Base-by-base conservation (phyloP, 345 rosid species). In the Eucalyptus tenuipes region DNA sequence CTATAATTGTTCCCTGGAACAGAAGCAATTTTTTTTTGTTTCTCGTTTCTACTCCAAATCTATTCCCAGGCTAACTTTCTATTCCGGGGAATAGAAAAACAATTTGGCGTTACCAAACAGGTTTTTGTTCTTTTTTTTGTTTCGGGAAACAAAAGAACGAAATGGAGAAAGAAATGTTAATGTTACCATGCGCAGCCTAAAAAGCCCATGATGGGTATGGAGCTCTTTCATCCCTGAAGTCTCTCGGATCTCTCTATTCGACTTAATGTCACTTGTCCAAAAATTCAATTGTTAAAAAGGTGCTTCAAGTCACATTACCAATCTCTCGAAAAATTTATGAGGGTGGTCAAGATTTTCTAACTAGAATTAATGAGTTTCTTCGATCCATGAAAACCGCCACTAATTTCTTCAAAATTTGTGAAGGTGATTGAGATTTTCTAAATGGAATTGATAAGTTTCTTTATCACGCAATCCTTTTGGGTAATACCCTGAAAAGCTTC, bases 401-500 rank as follows among this genome's bases (percentile, higher is more conserved):
- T 59, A 59, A 59, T 11, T 13, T 66, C 79, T 66, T 31, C 18
- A 15, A n/a, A 66, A n/a, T 61, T 66, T 7, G 15, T 66, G 79
- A 66, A 66, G 40, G 40, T 31, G 6, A 16, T 31, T 31, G 33
- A n/a, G 40, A 31, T 66, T 31, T 66, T 66, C 11, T 31, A 66
- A 66, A 4, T 31, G 3, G 0, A n/a, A 15, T 66, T 15, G 31
- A 66, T 7, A 33, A 31, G 25, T 17, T 64, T 68, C 6, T 33
- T 68, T 33, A 33, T 33, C 4, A 3, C 0, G 13, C 44, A 6
- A 68, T 68, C 13, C 1, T 68, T 52, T 18, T 52, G 25, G 57
- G 0, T 18, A 52, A 52, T 52, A 52, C 2, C 2, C 0, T 18
- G 4, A 18, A 18, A 52, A 52, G 1, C 25, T 1, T 3, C 57